Base-by-base conservation (phyloP, 306 rosid genomes). In the Fragaria iinumae region DNA sequence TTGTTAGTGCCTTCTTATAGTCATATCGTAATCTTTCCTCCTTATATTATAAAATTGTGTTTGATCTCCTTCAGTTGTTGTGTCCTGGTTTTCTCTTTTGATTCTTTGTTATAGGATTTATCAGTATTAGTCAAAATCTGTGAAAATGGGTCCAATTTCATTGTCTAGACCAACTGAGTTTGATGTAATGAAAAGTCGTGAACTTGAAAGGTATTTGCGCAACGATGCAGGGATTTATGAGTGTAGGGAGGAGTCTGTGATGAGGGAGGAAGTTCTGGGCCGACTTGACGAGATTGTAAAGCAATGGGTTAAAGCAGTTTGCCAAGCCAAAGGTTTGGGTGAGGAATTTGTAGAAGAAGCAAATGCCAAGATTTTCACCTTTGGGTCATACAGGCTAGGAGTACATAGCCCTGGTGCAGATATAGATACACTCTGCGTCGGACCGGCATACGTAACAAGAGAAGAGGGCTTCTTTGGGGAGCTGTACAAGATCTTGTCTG, bases 401-500 rank as follows among this genome's bases (percentile, higher is more conserved):
- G 98, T 94, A 69, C 97, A 95, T 87, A 91, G 97, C 67, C 98
- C 97, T 53, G 97, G 98, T 67, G 96, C 98, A 36, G 97, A 95
- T 80, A 92, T 92, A 69, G 98, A 95, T 76, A 92, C 97, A 36
- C 97, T 95, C 23, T 95, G 98, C 70, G 96, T 95, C 76, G 98
- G 96, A 53, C 98, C 98, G 55, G 92, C 91, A 86, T 90, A 92
- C 78, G 98, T 96, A 77, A 79, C 91, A 56, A 87, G 98, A 87
- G 96, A 95, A 55, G 98, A 92, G 43, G 97, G 90, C 87, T 92
- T 94, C 83, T 94, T 94, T 80, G 96, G 97, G 4, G 98, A 90
- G 85, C 85, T 94, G n/a, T 69, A 75, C 41, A 90, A 76, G 77
- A 89, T 90, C 87, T 90, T 94, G 53, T 82, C 87, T 45, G 98